phyloP scores from a whole-genome alignment of 345 rosid species.

The Chamaenerion angustifolium region DNA sequence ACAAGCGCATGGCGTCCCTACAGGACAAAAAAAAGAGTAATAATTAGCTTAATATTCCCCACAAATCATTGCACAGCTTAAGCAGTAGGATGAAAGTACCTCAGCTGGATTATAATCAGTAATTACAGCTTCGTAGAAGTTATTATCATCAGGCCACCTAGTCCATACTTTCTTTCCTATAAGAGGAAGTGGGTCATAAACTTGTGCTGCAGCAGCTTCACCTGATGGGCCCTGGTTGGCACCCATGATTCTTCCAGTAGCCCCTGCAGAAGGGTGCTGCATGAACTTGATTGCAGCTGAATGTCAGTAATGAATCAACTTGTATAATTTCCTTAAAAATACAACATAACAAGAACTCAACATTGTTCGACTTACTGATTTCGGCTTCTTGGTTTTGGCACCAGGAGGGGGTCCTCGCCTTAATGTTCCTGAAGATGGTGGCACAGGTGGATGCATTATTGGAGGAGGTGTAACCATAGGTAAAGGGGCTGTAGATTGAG shows the following conservation, averaged over 20 bases:
- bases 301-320: slow-evolving; percentile 10
- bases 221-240: slow-evolving; percentile 31
- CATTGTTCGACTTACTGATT: slow-evolving; percentile 48
- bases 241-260: slow-evolving; percentile 54
- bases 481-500: slow-evolving; percentile 75
- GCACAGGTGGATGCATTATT: slow-evolving; percentile 57
- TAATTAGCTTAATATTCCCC: too few relatives aligned
- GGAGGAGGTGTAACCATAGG: slow-evolving; percentile 79
- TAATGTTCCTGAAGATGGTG: slow-evolving; percentile 63
- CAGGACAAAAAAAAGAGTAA: not conserved
- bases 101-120: slow-evolving; percentile 60
- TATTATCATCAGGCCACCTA: slow-evolving; percentile 94
- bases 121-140: slow-evolving; percentile 82
- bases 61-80: slow-evolving; percentile 1
- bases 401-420: slow-evolving; percentile 71
- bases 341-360: not conserved
- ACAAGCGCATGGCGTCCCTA: slow-evolving; percentile 93
- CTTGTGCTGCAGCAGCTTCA: slow-evolving; percentile 52
- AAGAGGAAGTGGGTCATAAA: slow-evolving; percentile 34
- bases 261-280: slow-evolving; percentile 63
- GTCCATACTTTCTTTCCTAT: slow-evolving; percentile 94
- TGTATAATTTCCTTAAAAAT: slow-evolving; percentile 1
- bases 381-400: slow-evolving; percentile 67
- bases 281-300: slow-evolving; percentile 30
- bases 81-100: slow-evolving; percentile 23